Evolutionary conservation across 345 rosid species (phyloP).

Genomic region (Populus deltoides): DNA sequence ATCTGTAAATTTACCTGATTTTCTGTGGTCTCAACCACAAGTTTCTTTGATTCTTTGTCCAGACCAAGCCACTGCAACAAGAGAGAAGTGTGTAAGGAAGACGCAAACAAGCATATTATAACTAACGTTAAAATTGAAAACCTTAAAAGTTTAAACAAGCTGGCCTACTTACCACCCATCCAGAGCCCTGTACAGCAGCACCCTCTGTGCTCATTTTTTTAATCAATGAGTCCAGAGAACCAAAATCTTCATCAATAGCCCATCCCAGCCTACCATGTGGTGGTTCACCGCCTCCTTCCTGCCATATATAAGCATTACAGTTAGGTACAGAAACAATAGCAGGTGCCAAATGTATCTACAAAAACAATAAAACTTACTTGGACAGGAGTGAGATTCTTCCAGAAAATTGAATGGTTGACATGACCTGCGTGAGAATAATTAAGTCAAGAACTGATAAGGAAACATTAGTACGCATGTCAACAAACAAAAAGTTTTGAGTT

Average conservation of each 20-base stretch:
- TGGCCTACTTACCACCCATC: constrained; percentile 85
- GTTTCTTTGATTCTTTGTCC: constrained; percentile 78
- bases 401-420: constrained; percentile 86
- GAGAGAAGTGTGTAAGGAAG: background rate
- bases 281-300: constrained; percentile 96
- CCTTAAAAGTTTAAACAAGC: background rate
- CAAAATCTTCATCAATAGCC: constrained; percentile 77
- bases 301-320: constrained; percentile 9
- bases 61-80: constrained; percentile 78
- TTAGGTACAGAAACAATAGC: background rate
- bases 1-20: constrained; percentile 64
- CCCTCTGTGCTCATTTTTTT: constrained; percentile 86
- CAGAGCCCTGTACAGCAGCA: constrained; percentile 95
- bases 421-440: constrained; percentile 53
- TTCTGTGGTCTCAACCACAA: constrained; percentile 82
- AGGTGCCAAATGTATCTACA: background rate
- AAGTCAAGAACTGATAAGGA: background rate
- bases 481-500: background rate
- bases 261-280: constrained; percentile 71
- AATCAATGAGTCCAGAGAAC: constrained; percentile 72
- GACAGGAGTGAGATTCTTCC: constrained; percentile 80
- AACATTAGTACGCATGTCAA: background rate
- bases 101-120: background rate
- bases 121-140: constrained; percentile 5
- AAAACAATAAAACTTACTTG: constrained; percentile 42